Evolutionary conservation across 495 filamentous ascomycete genomes (phyloP).

Genomic region (Clohesyomyces aquaticus): DNA sequence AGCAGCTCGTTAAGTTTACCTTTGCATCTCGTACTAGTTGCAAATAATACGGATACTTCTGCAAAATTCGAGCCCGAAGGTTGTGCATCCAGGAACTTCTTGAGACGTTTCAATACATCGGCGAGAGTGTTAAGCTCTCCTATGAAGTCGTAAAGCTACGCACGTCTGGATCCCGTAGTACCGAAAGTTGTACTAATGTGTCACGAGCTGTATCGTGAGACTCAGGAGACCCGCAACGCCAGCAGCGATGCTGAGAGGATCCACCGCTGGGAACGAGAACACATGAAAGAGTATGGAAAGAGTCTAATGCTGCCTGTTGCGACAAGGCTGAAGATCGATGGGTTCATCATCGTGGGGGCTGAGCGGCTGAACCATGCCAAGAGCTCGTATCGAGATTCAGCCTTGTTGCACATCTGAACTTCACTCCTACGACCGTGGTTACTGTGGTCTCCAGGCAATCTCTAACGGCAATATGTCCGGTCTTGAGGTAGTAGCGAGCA

Average conservation of each 20-base stretch:
- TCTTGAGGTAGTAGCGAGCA: constrained; percentile 15
- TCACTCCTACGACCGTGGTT: not conserved
- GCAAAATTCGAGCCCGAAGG: not conserved
- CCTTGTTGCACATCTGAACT: not conserved
- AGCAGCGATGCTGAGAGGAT: constrained; percentile 12
- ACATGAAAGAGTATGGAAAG: not conserved
- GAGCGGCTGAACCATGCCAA: constrained; percentile 7
- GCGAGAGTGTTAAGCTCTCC: not conserved
- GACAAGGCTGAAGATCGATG: not conserved
- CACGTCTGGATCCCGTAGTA: not conserved
- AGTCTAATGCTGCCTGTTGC: not conserved
- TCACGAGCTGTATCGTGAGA: constrained; percentile 7
- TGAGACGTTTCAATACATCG: not conserved
- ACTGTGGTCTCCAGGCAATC: not conserved
- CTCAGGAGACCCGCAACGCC: constrained; percentile 10
- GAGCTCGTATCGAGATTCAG: not conserved
- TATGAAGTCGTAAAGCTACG: constrained; percentile 1
- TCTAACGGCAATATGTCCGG: constrained; percentile 24
- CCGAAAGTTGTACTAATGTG: not conserved
- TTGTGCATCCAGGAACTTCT: not conserved
- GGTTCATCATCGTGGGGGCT: not conserved
- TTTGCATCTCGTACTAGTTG: not conserved
- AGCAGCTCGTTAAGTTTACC: not conserved
- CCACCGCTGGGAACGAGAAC: not conserved
- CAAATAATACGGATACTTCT: not conserved